Percentiles rank a stretch among this genome's conserved stretches.
Evolutionary conservation across 2,329 filamentous ascomycete genomes (phyloP).

Genomic region (Diaporthe sp.): DNA sequence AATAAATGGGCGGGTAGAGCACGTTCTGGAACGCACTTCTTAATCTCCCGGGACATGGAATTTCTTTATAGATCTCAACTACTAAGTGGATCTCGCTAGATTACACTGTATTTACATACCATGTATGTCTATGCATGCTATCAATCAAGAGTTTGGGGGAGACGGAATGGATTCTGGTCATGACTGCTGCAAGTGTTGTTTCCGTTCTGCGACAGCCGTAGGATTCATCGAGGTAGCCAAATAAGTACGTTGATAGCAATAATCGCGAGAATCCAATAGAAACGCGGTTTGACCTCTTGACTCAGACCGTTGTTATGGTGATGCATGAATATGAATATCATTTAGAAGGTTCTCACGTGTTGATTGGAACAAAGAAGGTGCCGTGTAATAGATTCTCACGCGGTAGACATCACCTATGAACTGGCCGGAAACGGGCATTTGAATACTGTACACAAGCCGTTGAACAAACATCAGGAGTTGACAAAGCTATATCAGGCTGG

Average conservation of each 20-base stretch:
- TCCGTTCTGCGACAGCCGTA: background rate
- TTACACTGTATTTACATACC: background rate
- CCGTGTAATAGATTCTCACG: background rate
- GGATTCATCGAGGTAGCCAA: background rate
- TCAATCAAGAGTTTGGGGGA: accelerated
- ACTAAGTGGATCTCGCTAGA: background rate
- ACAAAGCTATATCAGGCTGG: background rate
- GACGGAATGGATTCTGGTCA: background rate
- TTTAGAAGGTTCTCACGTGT: background rate
- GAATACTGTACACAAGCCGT: background rate
- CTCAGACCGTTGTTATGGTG: accelerated
- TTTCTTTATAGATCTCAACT: background rate
- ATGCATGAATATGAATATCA: background rate
- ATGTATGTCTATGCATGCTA: background rate
- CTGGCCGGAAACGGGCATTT: background rate
- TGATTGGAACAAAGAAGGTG: background rate
- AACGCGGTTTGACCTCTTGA: background rate
- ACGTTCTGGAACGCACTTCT: background rate
- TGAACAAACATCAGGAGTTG: background rate
- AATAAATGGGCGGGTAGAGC: background rate
- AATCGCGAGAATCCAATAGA: too few species aligned
- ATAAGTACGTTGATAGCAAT: background rate
- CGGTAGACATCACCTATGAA: background rate
- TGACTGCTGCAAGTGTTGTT: background rate
- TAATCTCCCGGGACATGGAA: background rate